These are phyloP conservation scores for Pestalotiopsis sp. DNA, from an alignment of 2,329 filamentous ascomycete species.

Conservation along the genomic window DNA sequence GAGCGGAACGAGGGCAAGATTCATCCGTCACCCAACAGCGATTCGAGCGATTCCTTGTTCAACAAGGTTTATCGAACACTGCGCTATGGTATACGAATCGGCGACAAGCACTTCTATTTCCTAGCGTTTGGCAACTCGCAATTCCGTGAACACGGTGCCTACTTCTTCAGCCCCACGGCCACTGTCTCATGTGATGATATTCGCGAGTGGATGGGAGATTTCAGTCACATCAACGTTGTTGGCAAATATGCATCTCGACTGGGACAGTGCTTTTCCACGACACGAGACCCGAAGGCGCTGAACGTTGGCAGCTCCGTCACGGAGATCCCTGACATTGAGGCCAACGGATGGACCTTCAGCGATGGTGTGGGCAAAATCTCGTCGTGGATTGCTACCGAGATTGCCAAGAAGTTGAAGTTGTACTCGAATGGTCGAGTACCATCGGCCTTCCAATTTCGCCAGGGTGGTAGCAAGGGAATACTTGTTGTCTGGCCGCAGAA, in stretches of 20 bases:
- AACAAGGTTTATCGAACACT: conserved; percentile 73
- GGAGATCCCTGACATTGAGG: conserved; percentile 71
- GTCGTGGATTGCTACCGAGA: conserved; percentile 70
- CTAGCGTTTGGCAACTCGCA: conserved; percentile 96
- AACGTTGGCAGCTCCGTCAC: conserved; percentile 58
- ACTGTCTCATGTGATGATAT: conserved; percentile 75
- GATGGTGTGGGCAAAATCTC: conserved; percentile 97
- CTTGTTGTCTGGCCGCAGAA: conserved; percentile 73
- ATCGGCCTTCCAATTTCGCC: conserved; percentile 87
- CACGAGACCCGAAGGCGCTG: conserved; percentile 70
- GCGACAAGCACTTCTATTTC: conserved; percentile 82
- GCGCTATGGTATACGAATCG: conserved; percentile 78
- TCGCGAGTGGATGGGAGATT: conserved; percentile 83
- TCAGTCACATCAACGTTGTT: conserved; percentile 78
- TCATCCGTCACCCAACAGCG: conserved; percentile 52
- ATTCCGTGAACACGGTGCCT: conserved; percentile 87
- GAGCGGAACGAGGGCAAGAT: conserved; percentile 69
- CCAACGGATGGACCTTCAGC: conserved; percentile 74
- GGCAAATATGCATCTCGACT: conserved; percentile 88
- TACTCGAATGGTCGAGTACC: conserved; percentile 60
- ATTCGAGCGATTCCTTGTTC: conserved; percentile 71
- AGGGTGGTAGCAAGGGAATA: conserved; percentile 91
- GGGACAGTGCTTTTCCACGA: conserved; percentile 96
- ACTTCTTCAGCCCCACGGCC: conserved; percentile 81
- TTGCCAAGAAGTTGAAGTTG: conserved; percentile 70